These are phyloP conservation scores for Gaertneriomyces sp. DNA, from an alignment of 192 early-diverging fungal genomes.

Conservation along the genomic window DNA sequence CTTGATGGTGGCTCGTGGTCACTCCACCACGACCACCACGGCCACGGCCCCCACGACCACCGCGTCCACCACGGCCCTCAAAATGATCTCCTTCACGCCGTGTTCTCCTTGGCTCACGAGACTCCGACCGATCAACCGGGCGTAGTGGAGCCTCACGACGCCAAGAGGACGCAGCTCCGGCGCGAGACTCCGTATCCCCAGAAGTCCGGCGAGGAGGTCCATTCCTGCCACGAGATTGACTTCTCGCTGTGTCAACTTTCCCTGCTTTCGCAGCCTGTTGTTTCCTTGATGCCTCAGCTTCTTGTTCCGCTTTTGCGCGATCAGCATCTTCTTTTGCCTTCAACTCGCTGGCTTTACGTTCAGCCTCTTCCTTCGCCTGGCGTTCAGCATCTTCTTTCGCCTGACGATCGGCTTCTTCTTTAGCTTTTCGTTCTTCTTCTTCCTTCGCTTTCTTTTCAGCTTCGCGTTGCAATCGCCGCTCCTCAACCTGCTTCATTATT, in stretches of 20 bases:
- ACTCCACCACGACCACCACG: conserved; percentile 15
- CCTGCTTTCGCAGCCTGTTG: not conserved
- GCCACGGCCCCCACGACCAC: conserved; percentile 17
- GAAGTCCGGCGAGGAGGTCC: not conserved
- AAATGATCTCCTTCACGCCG: too few species aligned
- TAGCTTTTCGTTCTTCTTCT: conserved; percentile 33
- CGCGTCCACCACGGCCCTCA: conserved; percentile 14
- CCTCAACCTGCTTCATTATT: conserved; percentile 50
- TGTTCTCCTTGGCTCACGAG: not conserved
- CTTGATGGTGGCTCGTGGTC: not conserved
- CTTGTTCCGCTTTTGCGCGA: not conserved
- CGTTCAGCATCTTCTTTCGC: conserved; percentile 21
- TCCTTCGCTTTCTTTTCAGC: conserved; percentile 36
- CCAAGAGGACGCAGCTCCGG: conserved; percentile 23
- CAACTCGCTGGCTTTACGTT: conserved; percentile 4
- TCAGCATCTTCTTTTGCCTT: conserved; percentile 1
- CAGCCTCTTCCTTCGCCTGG: conserved; percentile 2
- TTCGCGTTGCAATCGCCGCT: conserved; percentile 40
- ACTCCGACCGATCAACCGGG: conserved; percentile 17
- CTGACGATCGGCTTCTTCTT: conserved; percentile 17
- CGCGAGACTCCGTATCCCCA: not conserved
- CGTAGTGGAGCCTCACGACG: conserved; percentile 20
- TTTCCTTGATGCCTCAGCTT: not conserved
- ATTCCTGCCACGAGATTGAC: not conserved
- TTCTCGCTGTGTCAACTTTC: conserved; percentile 1